Base-by-base conservation (phyloP, 768 basidiomycete genomes). In the Sporobolomyces phaffii region DNA sequence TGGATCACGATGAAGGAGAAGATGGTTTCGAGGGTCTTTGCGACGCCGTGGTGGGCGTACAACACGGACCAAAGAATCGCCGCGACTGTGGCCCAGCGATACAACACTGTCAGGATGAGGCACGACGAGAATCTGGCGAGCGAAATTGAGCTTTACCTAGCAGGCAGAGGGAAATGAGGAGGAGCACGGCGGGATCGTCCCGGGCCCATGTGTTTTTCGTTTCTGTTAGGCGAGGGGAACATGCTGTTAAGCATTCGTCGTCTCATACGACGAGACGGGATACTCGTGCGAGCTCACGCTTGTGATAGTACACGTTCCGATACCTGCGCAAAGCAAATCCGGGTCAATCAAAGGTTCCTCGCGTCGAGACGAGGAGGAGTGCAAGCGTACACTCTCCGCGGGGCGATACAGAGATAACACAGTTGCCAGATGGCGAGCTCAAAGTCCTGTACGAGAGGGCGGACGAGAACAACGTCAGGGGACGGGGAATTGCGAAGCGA, bases 141-240 rank as follows among this genome's bases (percentile, higher is more conserved):
- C 15, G 57, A 51, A 34, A n/a, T 17, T 79, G 83, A 58, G 70
- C 91, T 91, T 85, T 58, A 81, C 82, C 26, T 93, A 83, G 77
- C 86, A 91, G 48, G 83, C 87, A 53, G 84, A 83, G 48, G 26
- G 63, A 48, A 40, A 97, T 86, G 53, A 98, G 83, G 33, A 97
- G 82, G 31, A 97, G 82, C 70, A 96, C 91, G 31, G 94, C 94
- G 26, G 94, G 94, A 76, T 98, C 94, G 78, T 98, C 94, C 77
- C 94, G 82, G 24, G 93, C 91, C 93, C 93, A 97, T 20, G 89
- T 91, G 77, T 98, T 96, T 82, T 96, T 97, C 24, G 93, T 97
- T 81, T 97, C 91, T 89, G 79, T 69, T 44, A 50, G 70, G 43
- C 40, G 49, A n/a, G 14, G 33, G 14, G 14, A 48, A 29, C n/a